These are phyloP conservation scores for Raphanus hybrid DNA, from an alignment of 441 rosid genomes.

Conservation along the genomic window DNA sequence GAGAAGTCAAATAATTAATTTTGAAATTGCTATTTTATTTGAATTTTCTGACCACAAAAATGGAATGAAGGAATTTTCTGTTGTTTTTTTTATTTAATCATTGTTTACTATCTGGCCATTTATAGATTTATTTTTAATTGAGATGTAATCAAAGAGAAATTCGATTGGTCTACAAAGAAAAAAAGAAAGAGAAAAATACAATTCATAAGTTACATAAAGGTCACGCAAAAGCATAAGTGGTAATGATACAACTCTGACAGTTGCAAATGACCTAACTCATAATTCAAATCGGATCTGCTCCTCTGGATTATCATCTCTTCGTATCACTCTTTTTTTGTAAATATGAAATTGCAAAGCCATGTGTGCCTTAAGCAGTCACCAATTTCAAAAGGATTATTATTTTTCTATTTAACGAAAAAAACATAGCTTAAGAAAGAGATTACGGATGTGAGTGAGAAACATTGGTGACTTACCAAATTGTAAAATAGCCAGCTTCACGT, in stretches of 20 bases:
- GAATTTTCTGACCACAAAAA: background rate
- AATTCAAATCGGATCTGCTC: constrained; percentile 31
- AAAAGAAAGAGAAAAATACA: no score
- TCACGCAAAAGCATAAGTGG: no score
- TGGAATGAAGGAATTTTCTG: background rate
- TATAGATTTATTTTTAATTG: background rate
- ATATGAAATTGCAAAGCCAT: constrained; percentile 1
- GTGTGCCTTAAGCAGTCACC: background rate
- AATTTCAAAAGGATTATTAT: no score
- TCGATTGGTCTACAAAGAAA: no score
- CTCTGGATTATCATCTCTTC: constrained; percentile 28
- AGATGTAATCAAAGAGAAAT: no score
- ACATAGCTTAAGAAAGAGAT: background rate
- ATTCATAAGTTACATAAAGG: no score
- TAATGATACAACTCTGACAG: no score
- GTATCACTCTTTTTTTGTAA: background rate
- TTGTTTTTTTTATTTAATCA: background rate
- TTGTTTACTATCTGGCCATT: background rate
- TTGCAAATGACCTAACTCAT: background rate
- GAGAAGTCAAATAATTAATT: background rate
- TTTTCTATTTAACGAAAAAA: no score
- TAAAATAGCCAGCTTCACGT: background rate
- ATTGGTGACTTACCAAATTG: constrained; percentile 28
- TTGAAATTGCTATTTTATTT: background rate
- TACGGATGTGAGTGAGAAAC: background rate